Evolutionary conservation across 345 rosid genomes (phyloP), one percentile per base, ranked within the genome.

Genomic region (Noccaea caerulescens): DNA sequence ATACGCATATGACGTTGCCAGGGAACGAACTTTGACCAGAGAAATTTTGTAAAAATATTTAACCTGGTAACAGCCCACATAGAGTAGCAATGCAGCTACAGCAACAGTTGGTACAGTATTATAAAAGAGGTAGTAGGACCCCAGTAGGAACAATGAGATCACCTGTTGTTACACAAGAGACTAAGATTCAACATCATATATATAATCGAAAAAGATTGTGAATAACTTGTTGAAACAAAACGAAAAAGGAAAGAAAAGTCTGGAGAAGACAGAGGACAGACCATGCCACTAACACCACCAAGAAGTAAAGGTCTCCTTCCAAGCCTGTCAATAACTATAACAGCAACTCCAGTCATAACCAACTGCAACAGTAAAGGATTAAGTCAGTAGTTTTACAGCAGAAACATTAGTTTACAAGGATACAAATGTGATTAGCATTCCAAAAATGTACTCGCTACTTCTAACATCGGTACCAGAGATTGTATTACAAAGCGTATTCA

Each of bases 31-130:
- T 11, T 34, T 45, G 43, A 73, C 16, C 36, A 70, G 64, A 67
- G 34, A 71, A 33, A 61, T 13, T 30, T 65, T 20, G 38, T 55
- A 39, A 64, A 50, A 68, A 73, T 58, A 63, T 10, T 38, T 62
- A 75, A 93, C 98, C 98, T 93, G 98, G 79, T 91, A 93, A 77
- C 98, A 89, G 3, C 98, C 97, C 44, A 91, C 98, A 76, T 93
- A 93, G 50, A 91, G 70, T 54, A 93, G 86, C 81, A 94, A 80
- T 13, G 92, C 93, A 65, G 58, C 85, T 44, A 93, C 97, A 51
- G 98, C 95, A 42, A 89, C 63, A 66, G 72, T 77, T 2, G 98
- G 82, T 59, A 69, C 83, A 76, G 76, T 59, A 58, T 79, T 87
- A 73, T 89, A 84, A 84, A 85, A 85, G 68, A 89, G 79, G 81